These are phyloP conservation scores for Extremus antarcticus DNA, from an alignment of 495 filamentous ascomycete species.

Conservation along the genomic window DNA sequence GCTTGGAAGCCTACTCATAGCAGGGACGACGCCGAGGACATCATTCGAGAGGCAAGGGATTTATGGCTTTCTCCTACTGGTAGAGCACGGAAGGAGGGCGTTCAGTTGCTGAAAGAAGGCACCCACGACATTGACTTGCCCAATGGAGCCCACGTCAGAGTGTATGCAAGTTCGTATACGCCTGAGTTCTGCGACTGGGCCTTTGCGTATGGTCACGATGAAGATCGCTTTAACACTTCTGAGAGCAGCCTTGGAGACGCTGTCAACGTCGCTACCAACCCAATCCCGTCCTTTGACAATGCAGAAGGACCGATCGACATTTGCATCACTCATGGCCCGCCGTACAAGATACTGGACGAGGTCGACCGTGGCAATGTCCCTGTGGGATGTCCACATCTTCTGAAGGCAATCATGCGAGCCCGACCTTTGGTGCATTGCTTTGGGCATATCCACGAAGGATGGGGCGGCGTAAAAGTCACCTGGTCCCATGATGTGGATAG, in stretches of 20 bases:
- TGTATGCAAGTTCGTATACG: constrained; percentile 63
- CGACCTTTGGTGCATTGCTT: constrained; percentile 57
- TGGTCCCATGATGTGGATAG: constrained; percentile 39
- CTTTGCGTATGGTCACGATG: constrained; percentile 46
- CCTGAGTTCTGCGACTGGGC: constrained; percentile 50
- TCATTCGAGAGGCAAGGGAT: background rate
- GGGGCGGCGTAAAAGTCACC: constrained; percentile 49
- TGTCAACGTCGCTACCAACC: constrained; percentile 32
- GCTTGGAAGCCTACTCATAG: background rate
- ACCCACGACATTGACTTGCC: constrained; percentile 41
- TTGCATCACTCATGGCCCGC: constrained; percentile 65
- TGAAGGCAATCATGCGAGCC: constrained; percentile 43
- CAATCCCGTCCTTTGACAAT: constrained; percentile 35
- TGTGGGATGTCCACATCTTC: constrained; percentile 44
- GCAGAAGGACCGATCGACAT: constrained; percentile 42
- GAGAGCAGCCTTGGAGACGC: constrained; percentile 9
- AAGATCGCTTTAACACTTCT: constrained; percentile 43
- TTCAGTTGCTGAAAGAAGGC: constrained; percentile 60
- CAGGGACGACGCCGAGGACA: constrained; percentile 1
- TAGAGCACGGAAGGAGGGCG: constrained; percentile 37
- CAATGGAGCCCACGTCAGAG: constrained; percentile 48
- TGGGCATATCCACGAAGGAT: constrained; percentile 66
- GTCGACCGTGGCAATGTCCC: constrained; percentile 28
- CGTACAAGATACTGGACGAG: constrained; percentile 46
- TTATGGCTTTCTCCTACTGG: background rate